Percentiles rank a stretch among this genome's conserved stretches.
These are phyloP conservation scores for Neurospora sp. DNA, from an alignment of 2,329 filamentous ascomycete species.

Conservation along the genomic window DNA sequence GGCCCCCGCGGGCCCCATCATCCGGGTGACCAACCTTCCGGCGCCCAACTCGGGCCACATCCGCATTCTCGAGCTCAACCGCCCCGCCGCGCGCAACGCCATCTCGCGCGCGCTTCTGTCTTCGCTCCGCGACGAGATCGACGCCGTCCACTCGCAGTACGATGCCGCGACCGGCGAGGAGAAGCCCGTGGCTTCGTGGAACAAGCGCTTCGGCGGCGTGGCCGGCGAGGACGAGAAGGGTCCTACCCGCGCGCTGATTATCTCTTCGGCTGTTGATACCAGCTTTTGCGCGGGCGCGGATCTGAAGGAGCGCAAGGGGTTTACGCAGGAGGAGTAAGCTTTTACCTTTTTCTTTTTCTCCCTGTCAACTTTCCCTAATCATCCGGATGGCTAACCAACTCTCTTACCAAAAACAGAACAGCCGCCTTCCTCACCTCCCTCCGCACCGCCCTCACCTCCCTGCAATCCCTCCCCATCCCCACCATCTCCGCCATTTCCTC, in stretches of 20 bases:
- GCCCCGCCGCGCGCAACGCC: constrained; percentile 78
- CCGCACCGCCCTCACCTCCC: constrained; percentile 61
- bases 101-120: constrained; percentile 71
- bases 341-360: constrained; percentile 7
- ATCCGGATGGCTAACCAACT: background rate
- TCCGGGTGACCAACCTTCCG: constrained; percentile 65
- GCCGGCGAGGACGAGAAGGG: constrained; percentile 36
- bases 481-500: constrained; percentile 84
- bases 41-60: constrained; percentile 76
- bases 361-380: background rate
- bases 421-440: constrained; percentile 67
- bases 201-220: constrained; percentile 33
- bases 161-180: constrained; percentile 42
- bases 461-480: constrained; percentile 72
- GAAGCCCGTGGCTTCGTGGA: constrained; percentile 25
- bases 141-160: constrained; percentile 58
- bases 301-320: constrained; percentile 73
- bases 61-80: constrained; percentile 78
- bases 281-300: constrained; percentile 94
- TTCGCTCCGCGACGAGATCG: constrained; percentile 61
- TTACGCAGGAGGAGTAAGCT: constrained; percentile 66
- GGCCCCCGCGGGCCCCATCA: constrained; percentile 35
- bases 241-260: constrained; percentile 67
- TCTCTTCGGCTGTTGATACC: constrained; percentile 76
- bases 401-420: constrained; percentile 45